Conservation (phyloP, 257 asterid species). For the Jacaranda copaia region DNA sequence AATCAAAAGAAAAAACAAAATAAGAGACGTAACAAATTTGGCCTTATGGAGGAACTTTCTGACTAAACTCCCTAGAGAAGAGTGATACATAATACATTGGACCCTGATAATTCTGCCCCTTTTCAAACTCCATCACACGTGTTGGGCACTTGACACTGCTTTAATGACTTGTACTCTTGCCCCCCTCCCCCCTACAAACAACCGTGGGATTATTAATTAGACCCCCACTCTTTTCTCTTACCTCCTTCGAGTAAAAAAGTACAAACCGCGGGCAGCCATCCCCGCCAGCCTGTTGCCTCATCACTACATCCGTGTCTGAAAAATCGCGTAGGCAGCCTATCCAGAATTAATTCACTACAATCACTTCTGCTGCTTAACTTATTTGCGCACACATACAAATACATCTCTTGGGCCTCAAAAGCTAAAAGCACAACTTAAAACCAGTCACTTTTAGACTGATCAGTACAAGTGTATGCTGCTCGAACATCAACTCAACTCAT, state of each 20-base stretch:
- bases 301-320: slow-evolving; percentile 19
- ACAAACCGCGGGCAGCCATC: slow-evolving; percentile 33
- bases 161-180: neutral
- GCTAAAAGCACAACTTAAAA: neutral
- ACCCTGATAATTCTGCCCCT: too few relatives aligned
- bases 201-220: slow-evolving; percentile 1
- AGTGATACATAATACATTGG: too few relatives aligned
- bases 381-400: neutral
- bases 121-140: neutral
- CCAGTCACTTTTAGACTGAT: neutral
- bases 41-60: neutral
- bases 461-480: too few relatives aligned
- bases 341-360: neutral
- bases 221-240: too few relatives aligned
- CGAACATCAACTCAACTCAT: too few relatives aligned
- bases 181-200: too few relatives aligned
- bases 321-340: neutral
- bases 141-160: neutral
- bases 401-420: neutral
- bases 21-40: too few relatives aligned
- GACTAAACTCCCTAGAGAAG: too few relatives aligned
- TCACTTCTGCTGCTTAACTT: neutral
- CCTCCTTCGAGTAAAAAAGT: slow-evolving; percentile 1
- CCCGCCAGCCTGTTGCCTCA: slow-evolving; percentile 24
- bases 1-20: neutral